Evolutionary conservation across 805 yeast genomes (phyloP).

Genomic region (Wickerhamomyces bovis): DNA sequence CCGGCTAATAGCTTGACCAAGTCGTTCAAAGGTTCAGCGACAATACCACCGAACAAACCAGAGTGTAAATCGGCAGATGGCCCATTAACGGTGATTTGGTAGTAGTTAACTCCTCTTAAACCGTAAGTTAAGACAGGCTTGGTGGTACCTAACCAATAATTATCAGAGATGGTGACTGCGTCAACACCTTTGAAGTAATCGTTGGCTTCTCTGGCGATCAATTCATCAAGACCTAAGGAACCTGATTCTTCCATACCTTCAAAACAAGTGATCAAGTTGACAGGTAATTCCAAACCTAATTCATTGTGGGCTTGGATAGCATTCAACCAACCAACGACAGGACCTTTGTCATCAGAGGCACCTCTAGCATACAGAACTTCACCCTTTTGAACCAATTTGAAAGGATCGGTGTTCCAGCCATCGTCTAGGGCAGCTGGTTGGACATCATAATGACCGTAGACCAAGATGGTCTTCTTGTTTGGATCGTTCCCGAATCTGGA

Average conservation of each 20-base stretch:
- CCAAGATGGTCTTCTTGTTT: slow-evolving; percentile 76
- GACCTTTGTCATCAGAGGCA: slow-evolving; percentile 96
- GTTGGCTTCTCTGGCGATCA: slow-evolving; percentile 74
- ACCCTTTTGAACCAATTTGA: slow-evolving; percentile 62
- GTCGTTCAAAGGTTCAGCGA: slow-evolving; percentile 97
- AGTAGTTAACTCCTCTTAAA: slow-evolving; percentile 92
- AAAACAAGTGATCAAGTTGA: slow-evolving; percentile 85
- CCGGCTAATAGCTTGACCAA: slow-evolving; percentile 69
- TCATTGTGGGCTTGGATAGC: slow-evolving; percentile 85
- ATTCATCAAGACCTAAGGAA: slow-evolving; percentile 80
- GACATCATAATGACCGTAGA: slow-evolving; percentile 97
- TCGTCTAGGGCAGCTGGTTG: slow-evolving; percentile 92
- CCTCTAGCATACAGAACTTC: slow-evolving; percentile 86
- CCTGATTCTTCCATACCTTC: slow-evolving; percentile 99
- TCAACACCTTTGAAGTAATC: slow-evolving; percentile 82
- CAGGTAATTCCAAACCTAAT: slow-evolving; percentile 84
- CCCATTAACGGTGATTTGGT: slow-evolving; percentile 75
- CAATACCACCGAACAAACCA: slow-evolving; percentile 95
- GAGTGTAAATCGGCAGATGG: slow-evolving; percentile 97
- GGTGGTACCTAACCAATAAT: slow-evolving; percentile 97
- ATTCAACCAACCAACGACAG: slow-evolving; percentile 95
- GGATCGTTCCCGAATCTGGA: slow-evolving; percentile 84
- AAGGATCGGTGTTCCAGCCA: slow-evolving; percentile 96
- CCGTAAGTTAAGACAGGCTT: slow-evolving; percentile 98
- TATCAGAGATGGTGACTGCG: slow-evolving; percentile 93